phyloP scores from a whole-genome alignment of 768 basidiomycete genomes.

The Boletus tylopilopsis region DNA sequence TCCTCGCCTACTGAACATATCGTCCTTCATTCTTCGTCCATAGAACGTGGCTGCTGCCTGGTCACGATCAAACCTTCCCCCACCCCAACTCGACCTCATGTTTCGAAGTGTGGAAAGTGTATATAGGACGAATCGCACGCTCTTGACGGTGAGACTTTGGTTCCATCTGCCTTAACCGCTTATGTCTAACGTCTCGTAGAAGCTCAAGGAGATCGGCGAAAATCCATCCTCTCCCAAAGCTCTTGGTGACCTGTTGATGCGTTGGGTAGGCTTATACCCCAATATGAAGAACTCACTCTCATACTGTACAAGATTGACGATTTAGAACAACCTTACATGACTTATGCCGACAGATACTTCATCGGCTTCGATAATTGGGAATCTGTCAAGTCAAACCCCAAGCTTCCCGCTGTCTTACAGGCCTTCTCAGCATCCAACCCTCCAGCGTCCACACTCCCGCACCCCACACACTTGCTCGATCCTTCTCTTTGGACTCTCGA shows the following conservation, averaged over 20 bases:
- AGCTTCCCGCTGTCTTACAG: conserved; percentile 62
- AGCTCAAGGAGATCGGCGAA: conserved; percentile 90
- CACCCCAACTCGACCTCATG: conserved; percentile 87
- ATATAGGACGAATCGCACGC: conserved; percentile 84
- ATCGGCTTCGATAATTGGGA: conserved; percentile 82
- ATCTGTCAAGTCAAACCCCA: conserved; percentile 71
- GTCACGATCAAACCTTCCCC: conserved; percentile 93
- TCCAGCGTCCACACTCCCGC: conserved; percentile 43
- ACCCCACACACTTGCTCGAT: conserved; percentile 33
- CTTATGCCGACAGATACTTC: conserved; percentile 69
- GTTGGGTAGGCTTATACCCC: conserved; percentile 68
- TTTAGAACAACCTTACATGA: conserved; percentile 79
- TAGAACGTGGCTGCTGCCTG: conserved; percentile 98
- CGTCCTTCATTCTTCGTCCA: conserved; percentile 12
- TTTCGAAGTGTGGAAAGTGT: conserved; percentile 91
- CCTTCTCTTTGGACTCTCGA: conserved; percentile 77
- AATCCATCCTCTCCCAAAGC: conserved; percentile 92
- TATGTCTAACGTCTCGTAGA: conserved; percentile 45
- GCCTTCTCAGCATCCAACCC: conserved; percentile 65
- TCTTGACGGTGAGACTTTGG: conserved; percentile 55
- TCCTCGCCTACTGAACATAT: background rate
- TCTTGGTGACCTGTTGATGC: conserved; percentile 92
- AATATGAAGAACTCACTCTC: conserved; percentile 14
- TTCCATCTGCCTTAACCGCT: background rate
- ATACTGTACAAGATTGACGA: conserved; percentile 73